Base-by-base conservation (phyloP, 352 stramenopile genomes). In the Globisporangium abappressorium region DNA sequence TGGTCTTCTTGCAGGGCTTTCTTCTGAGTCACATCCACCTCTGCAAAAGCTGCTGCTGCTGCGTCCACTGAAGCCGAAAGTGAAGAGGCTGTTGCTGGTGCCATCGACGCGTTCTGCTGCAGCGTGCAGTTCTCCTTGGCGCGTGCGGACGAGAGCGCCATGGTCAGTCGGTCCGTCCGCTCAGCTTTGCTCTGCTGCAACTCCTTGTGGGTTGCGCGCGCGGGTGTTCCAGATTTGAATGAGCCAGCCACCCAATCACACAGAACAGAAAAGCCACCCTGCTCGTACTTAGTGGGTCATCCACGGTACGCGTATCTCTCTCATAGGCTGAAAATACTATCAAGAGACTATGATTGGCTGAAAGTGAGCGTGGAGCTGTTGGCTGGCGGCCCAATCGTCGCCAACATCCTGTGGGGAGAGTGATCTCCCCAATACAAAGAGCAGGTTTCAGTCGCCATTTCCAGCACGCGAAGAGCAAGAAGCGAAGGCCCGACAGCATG, bases 401-500 rank as follows among this genome's bases (percentile, higher is more conserved):
- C n/a, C 33, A 49, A 12, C 9, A 8, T 41, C 8, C 34, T 8
- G 26, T 24, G 15, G 54, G 7, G 30, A 12, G 26, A 34, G 33
- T 38, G 18, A 62, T 22, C 11, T 14, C 18, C 38, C 28, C 4
- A 61, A 24, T 38, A 26, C 28, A 36, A 41, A 46, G 3, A 24
- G 9, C 36, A 22, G 38, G 34, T 24, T 46, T 41, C 62, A 60
- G 26, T 62, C 38, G 56, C 54, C 12, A 63, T 43, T 24, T 41
- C 5, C 7, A 43, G 22, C 57, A 46, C 5, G 6, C 43, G 18
- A 51, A n/a, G 43, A 64, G 58, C 14, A 49, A 61, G 18, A 34
- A 47, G 20, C 51, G 49, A 38, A 61, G 60, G 60, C 58, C 4
- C 11, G 22, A 8, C 47, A 79, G 59, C 41, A 98, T 99, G 98